Base-by-base conservation (phyloP, 1,284 basidiomycete species). In the Ceratobasidium sp. region DNA sequence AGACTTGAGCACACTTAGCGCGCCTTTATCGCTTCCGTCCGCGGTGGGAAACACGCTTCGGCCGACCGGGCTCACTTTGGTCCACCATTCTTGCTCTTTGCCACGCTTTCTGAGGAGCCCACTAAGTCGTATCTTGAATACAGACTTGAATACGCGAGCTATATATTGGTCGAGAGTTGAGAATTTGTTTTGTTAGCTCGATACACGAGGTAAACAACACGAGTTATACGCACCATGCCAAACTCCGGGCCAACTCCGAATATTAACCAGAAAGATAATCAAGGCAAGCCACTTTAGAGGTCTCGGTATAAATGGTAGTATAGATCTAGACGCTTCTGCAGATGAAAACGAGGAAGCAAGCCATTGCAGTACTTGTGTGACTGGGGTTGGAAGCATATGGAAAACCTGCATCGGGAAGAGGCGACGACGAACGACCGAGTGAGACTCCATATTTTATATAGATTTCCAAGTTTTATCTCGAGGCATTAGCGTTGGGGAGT, bases 271-370 rank as follows among this genome's bases (percentile, higher is more conserved):
- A 17, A 79, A 77, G 6, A 80, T 12, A 10, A 80, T n/a, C 40
- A 78, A 44, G 17, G 78, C 33, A n/a, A 78, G 46, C 52, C 71
- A 79, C 67, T 78, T 79, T 50, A 80, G 57, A 13, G 80, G 78
- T 17, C 79, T 46, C 52, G 80, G 80, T 44, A 80, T 70, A 54
- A 80, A 80, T 17, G 80, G 80, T 20, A 80, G 56, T 26, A 79
- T 62, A 46, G 79, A 80, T 40, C 54, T 69, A 44, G 70, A 73
- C 20, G 70, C 70, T 44, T 42, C 54, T 28, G 54, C 40, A 28
- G 70, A 26, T 28, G 70, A 73, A 38, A 73, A 73, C 10, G 57
- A 59, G 17, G 70, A 73, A 7, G 44, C 46, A 3, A 73, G 56
- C 70, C 70, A 73, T 73, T 73, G 70, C 17, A 62, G 28, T 3